These are phyloP conservation scores for Candida taoyuanica DNA, from an alignment of 805 yeast species.

Conservation along the genomic window DNA sequence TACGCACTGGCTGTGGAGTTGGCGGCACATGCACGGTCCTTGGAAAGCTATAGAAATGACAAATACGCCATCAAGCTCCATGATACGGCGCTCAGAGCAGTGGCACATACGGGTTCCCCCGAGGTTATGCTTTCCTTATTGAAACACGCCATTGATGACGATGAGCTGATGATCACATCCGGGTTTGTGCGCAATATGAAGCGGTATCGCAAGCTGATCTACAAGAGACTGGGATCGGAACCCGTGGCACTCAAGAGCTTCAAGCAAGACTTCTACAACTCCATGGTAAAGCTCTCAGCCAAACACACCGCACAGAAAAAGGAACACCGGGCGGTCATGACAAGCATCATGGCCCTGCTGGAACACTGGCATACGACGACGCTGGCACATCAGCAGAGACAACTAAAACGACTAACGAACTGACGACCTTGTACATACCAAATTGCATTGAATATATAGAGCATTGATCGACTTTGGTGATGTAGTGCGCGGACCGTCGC, in stretches of 20 bases:
- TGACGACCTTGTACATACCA: too few relatives aligned
- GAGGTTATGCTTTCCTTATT: slow-evolving; percentile 4
- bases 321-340: too few relatives aligned
- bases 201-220: slow-evolving; percentile 1
- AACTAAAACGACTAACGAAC: too few relatives aligned
- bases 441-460: too few relatives aligned
- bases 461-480: too few relatives aligned
- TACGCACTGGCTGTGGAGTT: slow-evolving; percentile 9
- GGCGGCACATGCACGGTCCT: slow-evolving; percentile 11
- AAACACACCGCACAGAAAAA: slow-evolving; percentile 1
- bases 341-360: slow-evolving; percentile 1
- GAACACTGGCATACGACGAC: slow-evolving; percentile 2
- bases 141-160: slow-evolving; percentile 2
- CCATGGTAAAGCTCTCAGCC: neutral
- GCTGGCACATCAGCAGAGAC: too few relatives aligned
- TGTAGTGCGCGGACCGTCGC: too few relatives aligned
- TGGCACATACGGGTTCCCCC: slow-evolving; percentile 4
- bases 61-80: slow-evolving; percentile 7
- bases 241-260: neutral
- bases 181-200: neutral
- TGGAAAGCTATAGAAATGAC: slow-evolving; percentile 4
- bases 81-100: slow-evolving; percentile 6
- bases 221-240: neutral
- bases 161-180: neutral
- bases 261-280: neutral